phyloP scores from a whole-genome alignment of 306 rosid genomes.

The Trichosanthes cucumerina region DNA sequence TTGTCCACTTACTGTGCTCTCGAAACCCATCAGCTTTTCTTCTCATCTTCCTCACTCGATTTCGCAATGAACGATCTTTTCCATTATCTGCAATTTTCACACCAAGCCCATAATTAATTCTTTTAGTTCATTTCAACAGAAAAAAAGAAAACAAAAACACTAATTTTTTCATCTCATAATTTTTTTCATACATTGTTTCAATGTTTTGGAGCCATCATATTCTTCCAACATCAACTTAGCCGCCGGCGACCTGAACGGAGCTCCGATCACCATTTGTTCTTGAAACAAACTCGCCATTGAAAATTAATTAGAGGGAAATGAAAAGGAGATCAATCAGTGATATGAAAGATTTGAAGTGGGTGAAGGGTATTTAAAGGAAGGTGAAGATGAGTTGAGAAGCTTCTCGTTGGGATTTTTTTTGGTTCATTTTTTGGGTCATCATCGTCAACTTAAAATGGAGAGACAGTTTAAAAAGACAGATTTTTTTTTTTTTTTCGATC shows the following conservation, averaged over 20 bases:
- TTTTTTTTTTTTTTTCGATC: background rate
- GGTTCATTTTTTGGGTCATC: background rate
- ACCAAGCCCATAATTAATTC: background rate
- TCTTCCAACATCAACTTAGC: background rate
- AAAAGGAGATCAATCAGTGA: background rate
- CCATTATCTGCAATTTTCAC: slow-evolving; percentile 1
- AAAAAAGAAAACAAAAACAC: too few relatives aligned
- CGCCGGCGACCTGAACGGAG: background rate
- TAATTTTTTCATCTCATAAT: background rate
- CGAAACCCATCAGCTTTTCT: background rate
- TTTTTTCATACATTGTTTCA: background rate
- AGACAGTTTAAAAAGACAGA: background rate
- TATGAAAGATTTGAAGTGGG: background rate
- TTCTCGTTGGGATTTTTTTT: background rate
- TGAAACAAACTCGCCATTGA: background rate
- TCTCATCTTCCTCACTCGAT: background rate
- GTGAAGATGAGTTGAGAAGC: background rate
- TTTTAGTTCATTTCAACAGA: background rate
- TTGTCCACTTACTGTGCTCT: background rate
- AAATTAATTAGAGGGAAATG: too few relatives aligned
- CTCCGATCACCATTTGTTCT: background rate
- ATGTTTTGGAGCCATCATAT: background rate
- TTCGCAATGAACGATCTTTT: background rate
- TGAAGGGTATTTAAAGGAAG: background rate
- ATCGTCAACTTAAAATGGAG: background rate